A percentile compares a stretch with the other conserved stretches of the same genome.
Evolutionary conservation across 2,329 filamentous ascomycete species (phyloP).

Genomic region (Fonsecaea pedrosoi): DNA sequence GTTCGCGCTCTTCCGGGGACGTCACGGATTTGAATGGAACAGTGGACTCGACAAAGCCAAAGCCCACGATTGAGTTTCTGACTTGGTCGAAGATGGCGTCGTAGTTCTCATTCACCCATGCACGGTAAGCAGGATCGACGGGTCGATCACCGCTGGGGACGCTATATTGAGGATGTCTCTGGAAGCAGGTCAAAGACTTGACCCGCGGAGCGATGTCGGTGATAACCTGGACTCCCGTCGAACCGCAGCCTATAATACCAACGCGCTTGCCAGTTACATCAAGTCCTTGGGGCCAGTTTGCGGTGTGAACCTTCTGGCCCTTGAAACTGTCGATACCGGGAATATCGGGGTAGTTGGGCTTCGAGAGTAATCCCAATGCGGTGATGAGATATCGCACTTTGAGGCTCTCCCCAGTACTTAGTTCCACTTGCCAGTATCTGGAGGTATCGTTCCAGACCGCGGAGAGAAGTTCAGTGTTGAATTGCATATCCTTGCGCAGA

Average conservation of each 20-base stretch:
- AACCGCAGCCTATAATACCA: slow-evolving; percentile 69
- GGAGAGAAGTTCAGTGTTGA: slow-evolving; percentile 51
- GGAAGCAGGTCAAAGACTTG: slow-evolving; percentile 43
- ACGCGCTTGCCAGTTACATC: slow-evolving; percentile 47
- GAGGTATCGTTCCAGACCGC: slow-evolving; percentile 49
- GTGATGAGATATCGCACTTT: slow-evolving; percentile 49
- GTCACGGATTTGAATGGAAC: slow-evolving; percentile 40
- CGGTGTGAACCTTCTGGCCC: slow-evolving; percentile 50
- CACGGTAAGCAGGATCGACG: slow-evolving; percentile 20
- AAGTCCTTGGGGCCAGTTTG: slow-evolving; percentile 48
- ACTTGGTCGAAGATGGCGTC: slow-evolving; percentile 44
- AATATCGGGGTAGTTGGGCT: slow-evolving; percentile 48
- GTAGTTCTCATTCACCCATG: slow-evolving; percentile 45
- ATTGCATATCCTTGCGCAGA: slow-evolving; percentile 54
- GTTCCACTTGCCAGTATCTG: slow-evolving; percentile 53
- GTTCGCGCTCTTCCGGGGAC: slow-evolving; percentile 46
- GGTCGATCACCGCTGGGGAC: slow-evolving; percentile 29
- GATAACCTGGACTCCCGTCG: slow-evolving; percentile 65
- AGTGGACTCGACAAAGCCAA: slow-evolving; percentile 59
- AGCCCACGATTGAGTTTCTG: slow-evolving; percentile 62
- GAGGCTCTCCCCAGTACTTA: slow-evolving; percentile 47
- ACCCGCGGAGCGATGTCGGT: slow-evolving; percentile 42
- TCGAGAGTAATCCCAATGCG: slow-evolving; percentile 49
- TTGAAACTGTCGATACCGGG: slow-evolving; percentile 49
- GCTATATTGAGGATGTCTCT: slow-evolving; percentile 44